Evolutionary conservation across 805 yeast genomes (phyloP), one percentile per base, ranked within the genome.

Genomic region (Alloascoidea africana): DNA sequence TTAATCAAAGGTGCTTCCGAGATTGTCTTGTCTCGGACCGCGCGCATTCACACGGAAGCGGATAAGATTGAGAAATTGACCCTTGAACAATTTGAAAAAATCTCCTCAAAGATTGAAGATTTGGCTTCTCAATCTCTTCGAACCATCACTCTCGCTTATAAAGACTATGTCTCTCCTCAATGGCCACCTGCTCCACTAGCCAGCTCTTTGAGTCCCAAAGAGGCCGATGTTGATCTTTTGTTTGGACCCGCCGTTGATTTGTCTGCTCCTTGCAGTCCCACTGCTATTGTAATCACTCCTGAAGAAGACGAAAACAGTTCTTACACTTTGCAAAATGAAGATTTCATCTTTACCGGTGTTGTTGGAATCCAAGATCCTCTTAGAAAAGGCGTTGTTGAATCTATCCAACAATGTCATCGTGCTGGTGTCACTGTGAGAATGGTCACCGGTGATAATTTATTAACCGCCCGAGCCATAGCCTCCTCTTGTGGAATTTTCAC

Each of bases 291-390:
- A 8, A n/a, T 23, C 8, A 23, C 30, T 23, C 30, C 30, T 8
- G 30, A 23, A 23, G 30, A 23, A 23, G n/a, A 23, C 8, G 30
- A 23, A 23, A n/a, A 23, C 8, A 23, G 8, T 23, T 23, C 30
- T 8, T 8, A 23, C 8, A 23, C 30, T 23, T 23, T 23, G n/a
- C n/a, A n/a, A n/a, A n/a, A n/a, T n/a, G n/a, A n/a, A n/a, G n/a
- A n/a, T n/a, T 58, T 82, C 40, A 58, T 66, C 2, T 62, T 86
- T 32, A 79, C 89, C 51, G 74, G 77, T 38, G 59, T 89, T 33
- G 86, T 87, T 32, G 99, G 97, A 44, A 84, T 91, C 50, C 89
- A 85, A 60, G 98, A 91, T 60, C 98, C 98, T 0, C 65, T 91
- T 41, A 76, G 96, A 48, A 70, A 69, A 3, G 96, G 96, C 44